Percentiles rank a stretch among this genome's conserved stretches.
phyloP scores from a whole-genome alignment of 73 alveolate species.

The Paramecium octaurelia region DNA sequence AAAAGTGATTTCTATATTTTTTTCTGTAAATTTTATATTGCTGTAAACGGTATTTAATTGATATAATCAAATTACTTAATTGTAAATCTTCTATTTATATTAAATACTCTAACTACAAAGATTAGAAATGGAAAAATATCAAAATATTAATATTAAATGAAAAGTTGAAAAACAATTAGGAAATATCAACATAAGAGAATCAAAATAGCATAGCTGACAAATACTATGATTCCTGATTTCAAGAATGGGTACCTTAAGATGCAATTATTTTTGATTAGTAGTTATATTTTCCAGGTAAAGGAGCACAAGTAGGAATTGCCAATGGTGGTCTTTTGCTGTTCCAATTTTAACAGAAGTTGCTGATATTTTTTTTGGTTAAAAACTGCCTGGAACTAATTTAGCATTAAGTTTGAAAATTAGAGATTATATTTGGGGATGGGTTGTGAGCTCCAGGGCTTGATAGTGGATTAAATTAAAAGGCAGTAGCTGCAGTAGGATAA shows the following conservation, averaged over 20 bases:
- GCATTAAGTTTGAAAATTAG: neutral
- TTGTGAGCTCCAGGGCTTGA: neutral
- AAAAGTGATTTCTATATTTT: constrained; percentile 65
- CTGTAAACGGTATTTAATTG: neutral
- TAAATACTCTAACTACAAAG: too few species aligned
- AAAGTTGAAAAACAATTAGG: too few species aligned
- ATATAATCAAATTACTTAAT: too few species aligned
- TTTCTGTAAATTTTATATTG: neutral
- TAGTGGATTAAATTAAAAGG: neutral
- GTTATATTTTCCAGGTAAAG: constrained; percentile 21
- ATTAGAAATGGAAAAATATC: too few species aligned
- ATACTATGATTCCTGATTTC: too few species aligned
- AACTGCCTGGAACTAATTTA: neutral
- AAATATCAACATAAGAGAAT: too few species aligned
- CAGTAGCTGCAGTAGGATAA: neutral
- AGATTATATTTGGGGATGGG: neutral
- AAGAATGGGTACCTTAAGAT: constrained; percentile 44
- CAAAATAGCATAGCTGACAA: too few species aligned
- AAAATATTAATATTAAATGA: too few species aligned
- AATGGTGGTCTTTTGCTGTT: constrained; percentile 32
- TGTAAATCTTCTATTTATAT: too few species aligned
- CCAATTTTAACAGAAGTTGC: constrained; percentile 3
- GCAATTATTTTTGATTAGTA: constrained; percentile 5
- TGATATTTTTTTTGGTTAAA: neutral
- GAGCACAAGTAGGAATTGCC: neutral